Conservation (phyloP, 1,284 basidiomycete species). For the Grifola frondosa region DNA sequence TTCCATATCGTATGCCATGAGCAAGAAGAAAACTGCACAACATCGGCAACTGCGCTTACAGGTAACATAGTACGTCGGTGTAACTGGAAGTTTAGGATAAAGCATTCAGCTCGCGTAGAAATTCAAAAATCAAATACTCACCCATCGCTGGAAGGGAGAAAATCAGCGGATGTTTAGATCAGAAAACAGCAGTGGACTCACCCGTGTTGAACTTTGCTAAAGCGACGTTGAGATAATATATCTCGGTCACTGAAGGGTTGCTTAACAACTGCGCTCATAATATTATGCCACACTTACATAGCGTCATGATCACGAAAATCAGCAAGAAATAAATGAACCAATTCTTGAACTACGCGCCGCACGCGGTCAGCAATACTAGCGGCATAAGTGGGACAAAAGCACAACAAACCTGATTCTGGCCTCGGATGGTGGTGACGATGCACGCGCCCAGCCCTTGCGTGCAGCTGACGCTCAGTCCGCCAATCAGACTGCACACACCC, state of each 20-base stretch:
- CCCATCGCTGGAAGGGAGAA: slow-evolving; percentile 29
- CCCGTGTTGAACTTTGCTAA: slow-evolving; percentile 66
- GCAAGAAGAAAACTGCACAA: not conserved
- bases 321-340: slow-evolving; percentile 62
- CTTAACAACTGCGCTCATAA: slow-evolving; percentile 17
- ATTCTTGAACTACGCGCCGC: slow-evolving; percentile 43
- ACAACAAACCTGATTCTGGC: slow-evolving; percentile 36
- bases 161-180: not conserved
- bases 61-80: slow-evolving; percentile 62
- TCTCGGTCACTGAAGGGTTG: slow-evolving; percentile 49
- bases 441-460: slow-evolving; percentile 66
- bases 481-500: slow-evolving; percentile 63
- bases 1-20: no score
- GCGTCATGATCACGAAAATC: slow-evolving; percentile 54
- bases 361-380: slow-evolving; percentile 1
- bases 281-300: slow-evolving; percentile 30
- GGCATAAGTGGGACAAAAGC: not conserved
- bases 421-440: slow-evolving; percentile 62
- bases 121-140: slow-evolving; percentile 24
- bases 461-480: slow-evolving; percentile 66
- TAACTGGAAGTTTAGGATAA: slow-evolving; percentile 33
- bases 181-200: slow-evolving; percentile 14
- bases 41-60: slow-evolving; percentile 30
- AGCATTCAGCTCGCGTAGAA: slow-evolving; percentile 23
- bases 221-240: slow-evolving; percentile 71